Evolutionary conservation across 192 early-diverging fungal genomes (phyloP).

Genomic region (Entomortierella chlamydospora): DNA sequence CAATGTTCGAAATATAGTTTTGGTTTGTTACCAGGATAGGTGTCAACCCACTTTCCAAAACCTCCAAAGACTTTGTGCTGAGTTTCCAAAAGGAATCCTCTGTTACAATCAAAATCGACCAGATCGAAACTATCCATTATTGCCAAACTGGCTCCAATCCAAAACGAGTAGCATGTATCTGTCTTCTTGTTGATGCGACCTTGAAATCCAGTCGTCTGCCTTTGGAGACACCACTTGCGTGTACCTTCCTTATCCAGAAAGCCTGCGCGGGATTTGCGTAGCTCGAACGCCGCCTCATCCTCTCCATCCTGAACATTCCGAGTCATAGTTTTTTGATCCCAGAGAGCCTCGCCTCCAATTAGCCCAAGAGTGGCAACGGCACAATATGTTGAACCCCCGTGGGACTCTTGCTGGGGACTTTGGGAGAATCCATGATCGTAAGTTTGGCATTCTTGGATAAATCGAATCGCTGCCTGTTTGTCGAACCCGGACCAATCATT

Average conservation of each 20-base stretch:
- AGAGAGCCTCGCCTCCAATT: slow-evolving; percentile 58
- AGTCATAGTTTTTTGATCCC: slow-evolving; percentile 27
- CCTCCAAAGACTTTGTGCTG: slow-evolving; percentile 68
- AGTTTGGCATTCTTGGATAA: slow-evolving; percentile 69
- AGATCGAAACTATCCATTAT: slow-evolving; percentile 71
- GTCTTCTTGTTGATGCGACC: slow-evolving; percentile 87
- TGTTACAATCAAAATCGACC: slow-evolving; percentile 66
- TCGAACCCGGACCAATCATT: slow-evolving; percentile 94
- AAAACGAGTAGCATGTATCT: slow-evolving; percentile 98
- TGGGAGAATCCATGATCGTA: slow-evolving; percentile 87
- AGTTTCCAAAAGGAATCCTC: slow-evolving; percentile 71
- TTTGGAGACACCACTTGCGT: slow-evolving; percentile 80
- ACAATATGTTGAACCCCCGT: slow-evolving; percentile 93
- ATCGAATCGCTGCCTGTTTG: slow-evolving; percentile 62
- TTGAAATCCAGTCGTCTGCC: slow-evolving; percentile 90
- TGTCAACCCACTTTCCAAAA: slow-evolving; percentile 69
- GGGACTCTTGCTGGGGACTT: slow-evolving; percentile 82
- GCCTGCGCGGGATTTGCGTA: slow-evolving; percentile 59
- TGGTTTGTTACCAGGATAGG: slow-evolving; percentile 67
- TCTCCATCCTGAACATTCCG: slow-evolving; percentile 45
- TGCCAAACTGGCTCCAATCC: slow-evolving; percentile 89
- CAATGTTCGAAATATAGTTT: no score
- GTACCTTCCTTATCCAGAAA: slow-evolving; percentile 64
- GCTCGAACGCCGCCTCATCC: slow-evolving; percentile 20
- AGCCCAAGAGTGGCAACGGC: slow-evolving; percentile 85